phyloP scores from a whole-genome alignment of 78 protist genomes.

The Protostelium mycophagum region DNA sequence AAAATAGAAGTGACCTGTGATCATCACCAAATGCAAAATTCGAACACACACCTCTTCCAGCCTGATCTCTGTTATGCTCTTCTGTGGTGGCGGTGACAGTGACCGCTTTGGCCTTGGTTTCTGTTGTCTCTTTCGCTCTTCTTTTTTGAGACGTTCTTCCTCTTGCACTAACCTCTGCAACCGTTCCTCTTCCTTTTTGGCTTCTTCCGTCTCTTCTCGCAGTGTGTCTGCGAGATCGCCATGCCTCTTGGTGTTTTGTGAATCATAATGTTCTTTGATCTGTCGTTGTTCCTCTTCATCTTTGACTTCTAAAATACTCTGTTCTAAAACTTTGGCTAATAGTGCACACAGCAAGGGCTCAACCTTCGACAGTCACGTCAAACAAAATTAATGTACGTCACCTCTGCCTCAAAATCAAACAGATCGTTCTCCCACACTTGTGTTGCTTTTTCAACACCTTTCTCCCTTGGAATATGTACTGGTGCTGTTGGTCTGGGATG shows the following conservation, averaged over 20 bases:
- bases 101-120: too few relatives aligned
- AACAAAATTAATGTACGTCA: background rate
- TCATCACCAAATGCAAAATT: too few relatives aligned
- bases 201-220: background rate
- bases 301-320: background rate
- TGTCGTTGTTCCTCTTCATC: background rate
- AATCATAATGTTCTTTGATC: background rate
- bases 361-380: background rate
- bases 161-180: background rate
- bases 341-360: background rate
- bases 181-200: background rate
- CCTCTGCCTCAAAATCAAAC: background rate
- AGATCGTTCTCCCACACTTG: conserved; percentile 1
- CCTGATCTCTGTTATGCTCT: too few relatives aligned
- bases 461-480: background rate
- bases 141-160: background rate
- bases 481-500: background rate
- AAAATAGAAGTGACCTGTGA: too few relatives aligned
- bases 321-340: background rate
- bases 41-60: too few relatives aligned
- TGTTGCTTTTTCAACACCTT: background rate
- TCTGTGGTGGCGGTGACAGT: too few relatives aligned
- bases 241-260: background rate
- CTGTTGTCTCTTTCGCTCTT: background rate
- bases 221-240: background rate